phyloP scores from a whole-genome alignment of 1,284 basidiomycete species.

The Marasmius sp. region DNA sequence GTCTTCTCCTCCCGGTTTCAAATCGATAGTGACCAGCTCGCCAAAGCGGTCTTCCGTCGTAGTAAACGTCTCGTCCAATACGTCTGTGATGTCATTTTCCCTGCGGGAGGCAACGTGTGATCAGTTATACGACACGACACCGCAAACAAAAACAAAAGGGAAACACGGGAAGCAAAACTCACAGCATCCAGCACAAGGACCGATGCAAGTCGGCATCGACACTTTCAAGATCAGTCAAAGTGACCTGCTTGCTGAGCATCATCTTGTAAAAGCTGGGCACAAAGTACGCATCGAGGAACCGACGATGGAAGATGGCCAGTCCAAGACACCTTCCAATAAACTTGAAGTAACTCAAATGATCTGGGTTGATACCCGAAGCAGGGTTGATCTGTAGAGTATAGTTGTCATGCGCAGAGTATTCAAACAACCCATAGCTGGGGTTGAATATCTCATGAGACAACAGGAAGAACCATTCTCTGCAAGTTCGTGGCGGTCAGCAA shows the following conservation, averaged over 20 bases:
- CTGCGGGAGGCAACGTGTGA: slow-evolving; percentile 33
- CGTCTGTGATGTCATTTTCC: slow-evolving; percentile 93
- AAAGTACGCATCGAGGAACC: slow-evolving; percentile 99
- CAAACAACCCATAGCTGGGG: slow-evolving; percentile 99
- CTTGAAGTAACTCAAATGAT: slow-evolving; percentile 99
- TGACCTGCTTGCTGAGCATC: slow-evolving; percentile 88
- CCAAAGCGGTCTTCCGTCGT: slow-evolving; percentile 97
- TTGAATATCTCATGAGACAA: slow-evolving; percentile 98
- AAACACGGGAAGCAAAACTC: slow-evolving; percentile 31
- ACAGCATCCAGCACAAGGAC: slow-evolving; percentile 97
- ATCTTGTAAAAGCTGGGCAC: slow-evolving; percentile 99
- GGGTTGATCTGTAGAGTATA: slow-evolving; percentile 99
- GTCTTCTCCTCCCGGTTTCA: slow-evolving; percentile 85
- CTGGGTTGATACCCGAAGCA: slow-evolving; percentile 96
- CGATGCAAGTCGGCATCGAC: slow-evolving; percentile 91
- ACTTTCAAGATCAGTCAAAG: slow-evolving; percentile 85
- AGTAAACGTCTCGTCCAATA: slow-evolving; percentile 94
- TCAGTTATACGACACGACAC: neutral
- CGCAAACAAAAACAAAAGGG: too few species aligned
- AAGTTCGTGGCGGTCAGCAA: slow-evolving; percentile 3
- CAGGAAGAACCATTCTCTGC: slow-evolving; percentile 99
- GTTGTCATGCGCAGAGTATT: slow-evolving; percentile 99
- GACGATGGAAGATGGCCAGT: slow-evolving; percentile 96
- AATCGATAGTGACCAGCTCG: slow-evolving; percentile 91
- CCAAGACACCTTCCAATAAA: slow-evolving; percentile 96